A percentile compares a stretch with the other conserved stretches of the same genome.
Conservation (phyloP, 257 asterid genomes). For the Cynanchum wilfordii region DNA sequence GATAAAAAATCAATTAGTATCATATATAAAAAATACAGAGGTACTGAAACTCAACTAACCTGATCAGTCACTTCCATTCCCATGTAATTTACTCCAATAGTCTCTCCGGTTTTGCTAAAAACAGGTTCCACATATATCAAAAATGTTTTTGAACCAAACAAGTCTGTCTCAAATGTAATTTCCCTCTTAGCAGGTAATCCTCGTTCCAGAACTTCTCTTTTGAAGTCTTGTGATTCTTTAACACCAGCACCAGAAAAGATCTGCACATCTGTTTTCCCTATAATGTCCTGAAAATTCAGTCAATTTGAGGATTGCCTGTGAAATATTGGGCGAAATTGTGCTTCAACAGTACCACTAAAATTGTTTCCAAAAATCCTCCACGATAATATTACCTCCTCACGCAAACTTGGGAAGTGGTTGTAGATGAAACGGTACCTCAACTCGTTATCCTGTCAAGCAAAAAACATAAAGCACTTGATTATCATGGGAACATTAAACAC, state of each 20-base stretch:
- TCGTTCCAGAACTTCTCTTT: slow-evolving; percentile 70
- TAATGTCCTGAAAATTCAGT: slow-evolving; percentile 64
- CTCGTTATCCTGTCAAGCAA: slow-evolving; percentile 63
- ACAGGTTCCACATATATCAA: slow-evolving; percentile 81
- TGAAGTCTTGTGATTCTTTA: slow-evolving; percentile 92
- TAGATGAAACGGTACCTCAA: slow-evolving; percentile 87
- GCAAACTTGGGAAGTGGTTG: slow-evolving; percentile 84
- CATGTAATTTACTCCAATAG: slow-evolving; percentile 85
- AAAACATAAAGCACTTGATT: slow-evolving; percentile 10
- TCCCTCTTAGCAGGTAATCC: slow-evolving; percentile 84
- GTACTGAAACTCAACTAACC: slow-evolving; percentile 27
- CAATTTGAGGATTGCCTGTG: background rate
- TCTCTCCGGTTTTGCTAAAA: slow-evolving; percentile 82
- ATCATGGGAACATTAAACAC: background rate
- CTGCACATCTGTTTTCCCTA: slow-evolving; percentile 86
- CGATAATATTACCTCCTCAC: slow-evolving; percentile 56
- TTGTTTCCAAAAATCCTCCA: background rate
- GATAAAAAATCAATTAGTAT: too few species aligned
- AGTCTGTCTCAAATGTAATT: slow-evolving; percentile 77
- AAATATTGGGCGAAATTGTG: background rate
- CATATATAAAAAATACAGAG: background rate
- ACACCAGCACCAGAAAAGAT: slow-evolving; percentile 79
- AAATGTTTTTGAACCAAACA: slow-evolving; percentile 78
- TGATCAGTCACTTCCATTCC: slow-evolving; percentile 96
- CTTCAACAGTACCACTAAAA: background rate